Evolutionary conservation across 768 basidiomycete genomes (phyloP).

Genomic region (Suillus tomentosus): DNA sequence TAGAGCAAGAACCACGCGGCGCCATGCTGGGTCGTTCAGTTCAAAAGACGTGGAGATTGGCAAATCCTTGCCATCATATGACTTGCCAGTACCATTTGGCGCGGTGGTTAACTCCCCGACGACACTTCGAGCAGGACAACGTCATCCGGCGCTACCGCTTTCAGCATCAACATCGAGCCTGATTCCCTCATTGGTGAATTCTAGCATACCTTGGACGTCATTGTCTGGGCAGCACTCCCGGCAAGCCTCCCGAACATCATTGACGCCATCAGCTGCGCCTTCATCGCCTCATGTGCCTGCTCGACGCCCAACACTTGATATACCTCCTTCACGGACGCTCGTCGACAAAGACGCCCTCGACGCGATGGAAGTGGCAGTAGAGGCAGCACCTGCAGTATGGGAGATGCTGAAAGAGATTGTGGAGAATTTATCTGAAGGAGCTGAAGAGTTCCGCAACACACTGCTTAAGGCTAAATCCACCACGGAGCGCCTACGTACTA

Average conservation of each 20-base stretch:
- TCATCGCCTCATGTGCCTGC: slow-evolving; percentile 30
- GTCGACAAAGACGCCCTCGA: slow-evolving; percentile 81
- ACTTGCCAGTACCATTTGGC: slow-evolving; percentile 32
- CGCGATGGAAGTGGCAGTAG: slow-evolving; percentile 76
- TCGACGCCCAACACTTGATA: slow-evolving; percentile 44
- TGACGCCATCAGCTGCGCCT: slow-evolving; percentile 42
- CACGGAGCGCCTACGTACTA: slow-evolving; percentile 62
- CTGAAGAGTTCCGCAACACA: slow-evolving; percentile 51
- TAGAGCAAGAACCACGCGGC: slow-evolving; percentile 59
- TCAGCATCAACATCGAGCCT: slow-evolving; percentile 28
- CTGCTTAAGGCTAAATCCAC: slow-evolving; percentile 64
- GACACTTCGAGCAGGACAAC: slow-evolving; percentile 52
- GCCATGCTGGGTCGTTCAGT: slow-evolving; percentile 96
- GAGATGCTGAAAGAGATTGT: slow-evolving; percentile 74
- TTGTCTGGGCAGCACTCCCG: slow-evolving; percentile 39
- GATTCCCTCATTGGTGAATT: slow-evolving; percentile 14
- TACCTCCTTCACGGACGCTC: slow-evolving; percentile 58
- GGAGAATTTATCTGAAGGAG: slow-evolving; percentile 56
- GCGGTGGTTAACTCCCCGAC: slow-evolving; percentile 34
- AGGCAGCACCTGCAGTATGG: slow-evolving; percentile 83
- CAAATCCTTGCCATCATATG: slow-evolving; percentile 71
- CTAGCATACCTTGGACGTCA: slow-evolving; percentile 15
- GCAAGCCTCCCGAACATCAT: slow-evolving; percentile 44
- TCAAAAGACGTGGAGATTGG: slow-evolving; percentile 90
- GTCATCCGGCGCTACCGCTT: slow-evolving; percentile 43